Percentiles rank a stretch among this genome's conserved stretches.
phyloP scores from a whole-genome alignment of 2,329 filamentous ascomycete species.

The Aspergillus carbonarius region DNA sequence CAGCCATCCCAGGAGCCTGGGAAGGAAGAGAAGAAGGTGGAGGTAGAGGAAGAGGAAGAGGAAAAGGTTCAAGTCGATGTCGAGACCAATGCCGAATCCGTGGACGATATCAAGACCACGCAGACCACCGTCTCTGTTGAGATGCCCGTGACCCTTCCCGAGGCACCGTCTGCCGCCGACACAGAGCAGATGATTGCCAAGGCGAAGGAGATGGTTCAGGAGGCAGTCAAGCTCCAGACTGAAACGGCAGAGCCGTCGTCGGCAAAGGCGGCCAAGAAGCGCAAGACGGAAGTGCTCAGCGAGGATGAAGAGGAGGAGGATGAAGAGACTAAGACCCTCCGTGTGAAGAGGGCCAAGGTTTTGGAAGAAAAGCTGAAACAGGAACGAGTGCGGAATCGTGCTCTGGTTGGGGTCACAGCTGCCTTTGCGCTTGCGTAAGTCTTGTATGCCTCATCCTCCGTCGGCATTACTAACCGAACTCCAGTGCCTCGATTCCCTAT shows the following conservation, averaged over 20 bases:
- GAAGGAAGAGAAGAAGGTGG: constrained; percentile 25
- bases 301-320: constrained; percentile 48
- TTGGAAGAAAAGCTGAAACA: constrained; percentile 77
- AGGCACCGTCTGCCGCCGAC: constrained; percentile 73
- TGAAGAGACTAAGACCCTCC: constrained; percentile 47
- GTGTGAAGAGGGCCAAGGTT: constrained; percentile 67
- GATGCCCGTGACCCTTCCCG: constrained; percentile 64
- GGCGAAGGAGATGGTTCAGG: constrained; percentile 84
- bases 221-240: constrained; percentile 55
- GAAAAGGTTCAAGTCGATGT: constrained; percentile 68
- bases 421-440: constrained; percentile 90
- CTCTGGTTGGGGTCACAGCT: constrained; percentile 80
- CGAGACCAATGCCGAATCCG: constrained; percentile 59
- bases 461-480: constrained; percentile 28
- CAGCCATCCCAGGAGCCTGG: constrained; percentile 14
- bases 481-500: constrained; percentile 49
- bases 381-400: constrained; percentile 81
- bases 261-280: constrained; percentile 56
- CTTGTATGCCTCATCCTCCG: background rate
- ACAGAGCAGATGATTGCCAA: constrained; percentile 80
- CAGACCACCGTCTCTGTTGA: constrained; percentile 74
- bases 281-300: constrained; percentile 71
- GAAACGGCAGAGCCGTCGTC: constrained; percentile 35
- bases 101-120: constrained; percentile 63
- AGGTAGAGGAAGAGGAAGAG: constrained; percentile 27